These are phyloP conservation scores for Fusarium sp. DNA, from an alignment of 2,329 filamentous ascomycete genomes.

Conservation along the genomic window DNA sequence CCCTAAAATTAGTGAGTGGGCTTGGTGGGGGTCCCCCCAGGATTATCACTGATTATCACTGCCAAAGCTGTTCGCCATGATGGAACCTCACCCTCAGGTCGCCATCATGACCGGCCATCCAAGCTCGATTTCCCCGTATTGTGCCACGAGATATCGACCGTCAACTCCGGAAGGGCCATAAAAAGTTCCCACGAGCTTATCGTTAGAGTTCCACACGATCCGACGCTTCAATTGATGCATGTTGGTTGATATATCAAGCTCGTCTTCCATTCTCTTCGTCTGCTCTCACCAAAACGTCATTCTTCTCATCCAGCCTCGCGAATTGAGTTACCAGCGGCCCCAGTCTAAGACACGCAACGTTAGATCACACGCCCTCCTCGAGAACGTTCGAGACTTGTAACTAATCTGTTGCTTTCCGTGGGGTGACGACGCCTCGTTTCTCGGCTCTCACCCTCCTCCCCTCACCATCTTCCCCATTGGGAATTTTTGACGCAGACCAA, in stretches of 20 bases:
- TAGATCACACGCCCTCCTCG: slow-evolving; percentile 27
- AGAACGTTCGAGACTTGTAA: slow-evolving; percentile 26
- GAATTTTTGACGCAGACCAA: slow-evolving; percentile 33
- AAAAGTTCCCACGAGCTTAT: slow-evolving; percentile 35
- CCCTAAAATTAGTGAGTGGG: slow-evolving; percentile 36
- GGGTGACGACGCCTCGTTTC: slow-evolving; percentile 37
- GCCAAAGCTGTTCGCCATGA: slow-evolving; percentile 32
- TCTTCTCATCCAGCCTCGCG: slow-evolving; percentile 10
- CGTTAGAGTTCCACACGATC: slow-evolving; percentile 19
- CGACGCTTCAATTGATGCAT: slow-evolving; percentile 11
- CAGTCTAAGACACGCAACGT: slow-evolving; percentile 13
- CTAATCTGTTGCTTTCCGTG: slow-evolving; percentile 23
- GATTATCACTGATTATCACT: slow-evolving; percentile 26
- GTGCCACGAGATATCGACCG: slow-evolving; percentile 4
- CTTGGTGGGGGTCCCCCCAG: slow-evolving; percentile 38
- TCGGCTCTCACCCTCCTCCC: slow-evolving; percentile 21
- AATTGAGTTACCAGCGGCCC: slow-evolving; percentile 18
- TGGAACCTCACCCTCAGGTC: slow-evolving; percentile 25
- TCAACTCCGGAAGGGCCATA: slow-evolving; percentile 1
- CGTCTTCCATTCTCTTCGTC: neutral
- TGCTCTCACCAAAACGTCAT: slow-evolving; percentile 10
- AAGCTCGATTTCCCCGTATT: slow-evolving; percentile 9
- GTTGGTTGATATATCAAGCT: slow-evolving; percentile 2
- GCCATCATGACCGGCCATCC: slow-evolving; percentile 23
- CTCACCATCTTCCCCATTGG: slow-evolving; percentile 39